These are phyloP conservation scores for Euphorbia tirucalli DNA, from an alignment of 345 rosid species.

Conservation along the genomic window DNA sequence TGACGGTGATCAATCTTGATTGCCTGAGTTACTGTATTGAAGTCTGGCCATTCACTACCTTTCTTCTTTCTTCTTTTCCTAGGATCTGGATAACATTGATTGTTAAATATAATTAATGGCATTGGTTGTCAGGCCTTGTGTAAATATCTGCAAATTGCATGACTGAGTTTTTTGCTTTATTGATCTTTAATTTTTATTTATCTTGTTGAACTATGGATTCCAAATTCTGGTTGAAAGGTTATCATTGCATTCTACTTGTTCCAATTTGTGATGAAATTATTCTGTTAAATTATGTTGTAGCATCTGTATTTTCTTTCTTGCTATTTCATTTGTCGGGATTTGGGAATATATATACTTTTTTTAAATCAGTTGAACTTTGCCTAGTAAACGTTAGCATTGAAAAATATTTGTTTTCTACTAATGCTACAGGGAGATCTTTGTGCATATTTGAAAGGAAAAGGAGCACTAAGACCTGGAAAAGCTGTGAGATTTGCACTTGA, in stretches of 20 bases:
- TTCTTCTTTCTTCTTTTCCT: background rate
- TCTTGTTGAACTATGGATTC: background rate
- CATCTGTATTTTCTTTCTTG: background rate
- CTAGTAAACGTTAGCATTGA: background rate
- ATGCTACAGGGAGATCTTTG: constrained; percentile 73
- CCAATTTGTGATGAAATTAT: background rate
- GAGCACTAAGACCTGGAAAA: constrained; percentile 49
- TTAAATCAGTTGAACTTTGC: background rate
- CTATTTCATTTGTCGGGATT: background rate
- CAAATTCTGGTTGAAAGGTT: background rate
- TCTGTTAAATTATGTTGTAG: background rate
- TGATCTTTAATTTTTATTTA: background rate
- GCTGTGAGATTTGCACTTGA: constrained; percentile 87
- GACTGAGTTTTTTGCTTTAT: background rate
- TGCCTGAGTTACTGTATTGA: background rate
- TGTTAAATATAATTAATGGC: background rate
- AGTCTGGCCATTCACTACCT: background rate
- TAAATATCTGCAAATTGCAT: background rate
- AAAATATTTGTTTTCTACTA: background rate
- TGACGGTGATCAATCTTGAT: background rate
- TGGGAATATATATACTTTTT: background rate
- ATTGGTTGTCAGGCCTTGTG: background rate
- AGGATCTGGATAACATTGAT: background rate
- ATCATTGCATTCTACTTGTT: background rate
- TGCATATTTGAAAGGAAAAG: constrained; percentile 53